A percentile compares a stretch with the other conserved stretches of the same genome.
phyloP scores from a whole-genome alignment of 2,329 filamentous ascomycete species.

The Penicillium fuscoglaucum region DNA sequence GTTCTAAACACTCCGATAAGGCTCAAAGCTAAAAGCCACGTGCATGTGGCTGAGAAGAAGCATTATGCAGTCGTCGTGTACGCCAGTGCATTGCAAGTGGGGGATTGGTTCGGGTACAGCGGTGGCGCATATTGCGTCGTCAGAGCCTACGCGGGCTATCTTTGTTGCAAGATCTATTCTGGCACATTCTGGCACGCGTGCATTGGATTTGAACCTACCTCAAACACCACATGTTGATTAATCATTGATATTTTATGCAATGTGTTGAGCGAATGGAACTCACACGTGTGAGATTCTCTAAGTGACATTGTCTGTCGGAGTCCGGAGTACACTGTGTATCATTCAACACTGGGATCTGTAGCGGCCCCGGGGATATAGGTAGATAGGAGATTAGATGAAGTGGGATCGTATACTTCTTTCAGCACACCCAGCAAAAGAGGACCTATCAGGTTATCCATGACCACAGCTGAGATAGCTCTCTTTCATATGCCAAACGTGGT shows the following conservation, averaged over 20 bases:
- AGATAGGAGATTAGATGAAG: neutral
- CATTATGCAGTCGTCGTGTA: neutral
- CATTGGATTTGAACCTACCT: neutral
- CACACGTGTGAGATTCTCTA: neutral
- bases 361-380: neutral
- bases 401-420: neutral
- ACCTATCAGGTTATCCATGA: neutral
- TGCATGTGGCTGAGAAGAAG: slow-evolving; percentile 6
- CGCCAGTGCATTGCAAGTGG: neutral
- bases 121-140: neutral
- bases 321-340: neutral
- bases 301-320: neutral
- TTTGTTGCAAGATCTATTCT: neutral
- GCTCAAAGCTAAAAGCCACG: slow-evolving; percentile 3
- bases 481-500: neutral
- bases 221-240: neutral
- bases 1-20: neutral
- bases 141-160: slow-evolving; percentile 1
- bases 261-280: too few relatives aligned
- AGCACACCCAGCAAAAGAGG: neutral
- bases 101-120: neutral
- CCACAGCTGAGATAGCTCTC: neutral
- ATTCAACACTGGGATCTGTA: neutral
- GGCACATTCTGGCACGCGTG: neutral
- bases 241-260: neutral